Conservation (phyloP, 2,329 filamentous ascomycete species). For the Epichloe festucae region DNA sequence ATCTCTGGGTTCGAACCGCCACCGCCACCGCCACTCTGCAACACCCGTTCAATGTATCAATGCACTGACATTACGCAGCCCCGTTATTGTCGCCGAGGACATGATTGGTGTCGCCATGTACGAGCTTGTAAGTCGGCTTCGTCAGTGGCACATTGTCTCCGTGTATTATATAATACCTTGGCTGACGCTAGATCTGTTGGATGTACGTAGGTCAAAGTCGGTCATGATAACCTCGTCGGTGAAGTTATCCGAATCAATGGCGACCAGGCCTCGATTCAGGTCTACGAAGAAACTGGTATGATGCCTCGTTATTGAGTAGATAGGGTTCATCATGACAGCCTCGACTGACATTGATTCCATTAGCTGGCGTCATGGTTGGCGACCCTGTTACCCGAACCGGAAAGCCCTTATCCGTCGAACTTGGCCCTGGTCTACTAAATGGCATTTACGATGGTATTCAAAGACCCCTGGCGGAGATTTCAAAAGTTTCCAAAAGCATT, state of each 20-base stretch:
- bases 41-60: slow-evolving; percentile 6
- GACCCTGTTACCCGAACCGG: slow-evolving; percentile 84
- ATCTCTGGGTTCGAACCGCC: slow-evolving; percentile 40
- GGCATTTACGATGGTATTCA: slow-evolving; percentile 99
- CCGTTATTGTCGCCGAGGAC: slow-evolving; percentile 92
- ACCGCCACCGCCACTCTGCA: background rate
- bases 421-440: slow-evolving; percentile 93
- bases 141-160: background rate
- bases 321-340: background rate
- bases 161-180: background rate
- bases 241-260: slow-evolving; percentile 96
- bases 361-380: slow-evolving; percentile 88
- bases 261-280: slow-evolving; percentile 94
- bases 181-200: background rate
- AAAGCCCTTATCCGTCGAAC: slow-evolving; percentile 93
- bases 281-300: slow-evolving; percentile 96
- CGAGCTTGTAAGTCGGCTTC: slow-evolving; percentile 59
- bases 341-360: slow-evolving; percentile 1
- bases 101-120: slow-evolving; percentile 99
- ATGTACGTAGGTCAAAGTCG: slow-evolving; percentile 62
- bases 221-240: slow-evolving; percentile 81
- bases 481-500: slow-evolving; percentile 68
- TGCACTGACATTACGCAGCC: slow-evolving; percentile 33
- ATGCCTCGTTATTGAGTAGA: background rate
- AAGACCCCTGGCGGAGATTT: slow-evolving; percentile 78